phyloP scores from a whole-genome alignment of 306 rosid genomes.

The Cicer chorassanicum region DNA sequence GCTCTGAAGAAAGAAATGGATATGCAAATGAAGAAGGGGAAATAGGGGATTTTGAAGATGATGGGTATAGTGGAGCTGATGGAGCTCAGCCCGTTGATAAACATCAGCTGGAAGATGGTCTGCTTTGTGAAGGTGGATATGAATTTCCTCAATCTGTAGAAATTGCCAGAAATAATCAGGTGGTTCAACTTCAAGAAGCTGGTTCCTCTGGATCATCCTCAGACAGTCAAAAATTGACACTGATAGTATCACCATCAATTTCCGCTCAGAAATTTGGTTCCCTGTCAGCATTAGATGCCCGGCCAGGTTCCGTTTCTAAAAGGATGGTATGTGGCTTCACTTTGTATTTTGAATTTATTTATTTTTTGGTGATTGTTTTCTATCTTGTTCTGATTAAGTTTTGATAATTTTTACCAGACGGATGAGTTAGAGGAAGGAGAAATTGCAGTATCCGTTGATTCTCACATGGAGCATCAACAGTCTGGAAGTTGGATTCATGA shows the following conservation, averaged over 20 bases:
- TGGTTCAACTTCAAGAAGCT: conserved; percentile 72
- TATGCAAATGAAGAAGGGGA: conserved; percentile 84
- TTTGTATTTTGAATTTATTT: conserved; percentile 27
- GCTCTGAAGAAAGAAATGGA: conserved; percentile 93
- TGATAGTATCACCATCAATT: conserved; percentile 68
- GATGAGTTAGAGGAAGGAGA: conserved; percentile 98
- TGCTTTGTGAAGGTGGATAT: conserved; percentile 60
- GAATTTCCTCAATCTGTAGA: conserved; percentile 73
- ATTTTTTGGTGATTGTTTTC: conserved; percentile 24
- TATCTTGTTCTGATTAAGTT: conserved; percentile 48
- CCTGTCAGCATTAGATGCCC: conserved; percentile 87
- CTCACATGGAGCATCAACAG: conserved; percentile 91
- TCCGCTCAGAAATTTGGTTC: conserved; percentile 97
- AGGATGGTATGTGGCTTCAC: conserved; percentile 67
- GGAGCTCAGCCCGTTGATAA: conserved; percentile 64
- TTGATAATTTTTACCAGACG: conserved; percentile 59
- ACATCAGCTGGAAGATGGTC: conserved; percentile 75
- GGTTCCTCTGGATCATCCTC: conserved; percentile 88
- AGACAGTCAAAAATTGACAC: conserved; percentile 68
- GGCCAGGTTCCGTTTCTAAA: conserved; percentile 80
- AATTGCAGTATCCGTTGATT: conserved; percentile 88
- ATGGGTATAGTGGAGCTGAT: conserved; percentile 75
- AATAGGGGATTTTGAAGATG: conserved; percentile 89
- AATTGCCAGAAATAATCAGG: conserved; percentile 58
- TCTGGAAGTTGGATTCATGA: conserved; percentile 97